Percentiles rank a stretch among this genome's conserved stretches.
Evolutionary conservation across 2,329 filamentous ascomycete species (phyloP).

Genomic region (Cercospora sesami): DNA sequence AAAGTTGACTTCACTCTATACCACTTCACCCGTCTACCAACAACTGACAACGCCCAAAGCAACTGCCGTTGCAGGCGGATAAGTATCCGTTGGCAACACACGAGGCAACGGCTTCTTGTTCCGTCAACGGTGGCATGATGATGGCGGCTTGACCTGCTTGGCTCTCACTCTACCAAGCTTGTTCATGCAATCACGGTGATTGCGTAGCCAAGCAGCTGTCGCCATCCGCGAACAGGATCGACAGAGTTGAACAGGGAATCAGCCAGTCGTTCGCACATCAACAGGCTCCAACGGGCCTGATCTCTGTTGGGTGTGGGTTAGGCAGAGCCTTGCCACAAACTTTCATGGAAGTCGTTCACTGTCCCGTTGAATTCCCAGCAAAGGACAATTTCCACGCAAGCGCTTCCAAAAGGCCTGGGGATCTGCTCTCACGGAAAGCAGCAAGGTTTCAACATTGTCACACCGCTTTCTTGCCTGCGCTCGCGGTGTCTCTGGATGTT

Average conservation of each 20-base stretch:
- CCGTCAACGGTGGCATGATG: neutral
- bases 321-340: neutral
- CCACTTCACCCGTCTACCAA: neutral
- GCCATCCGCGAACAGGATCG: neutral
- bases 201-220: neutral
- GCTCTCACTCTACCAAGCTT: neutral
- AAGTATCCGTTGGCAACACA: neutral
- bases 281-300: neutral
- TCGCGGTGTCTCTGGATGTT: neutral
- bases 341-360: neutral
- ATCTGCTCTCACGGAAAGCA: neutral
- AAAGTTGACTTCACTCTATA: neutral
- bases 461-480: neutral
- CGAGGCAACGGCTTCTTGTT: neutral
- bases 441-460: neutral
- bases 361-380: neutral
- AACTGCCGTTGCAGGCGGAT: neutral
- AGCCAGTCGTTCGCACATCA: neutral
- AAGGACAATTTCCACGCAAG: neutral
- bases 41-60: neutral
- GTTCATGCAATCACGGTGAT: neutral
- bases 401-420: neutral
- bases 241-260: constrained; percentile 5
- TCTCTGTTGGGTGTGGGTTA: neutral
- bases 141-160: neutral